These are phyloP conservation scores for Mycena chlorophos DNA, from an alignment of 768 basidiomycete genomes.

Conservation along the genomic window DNA sequence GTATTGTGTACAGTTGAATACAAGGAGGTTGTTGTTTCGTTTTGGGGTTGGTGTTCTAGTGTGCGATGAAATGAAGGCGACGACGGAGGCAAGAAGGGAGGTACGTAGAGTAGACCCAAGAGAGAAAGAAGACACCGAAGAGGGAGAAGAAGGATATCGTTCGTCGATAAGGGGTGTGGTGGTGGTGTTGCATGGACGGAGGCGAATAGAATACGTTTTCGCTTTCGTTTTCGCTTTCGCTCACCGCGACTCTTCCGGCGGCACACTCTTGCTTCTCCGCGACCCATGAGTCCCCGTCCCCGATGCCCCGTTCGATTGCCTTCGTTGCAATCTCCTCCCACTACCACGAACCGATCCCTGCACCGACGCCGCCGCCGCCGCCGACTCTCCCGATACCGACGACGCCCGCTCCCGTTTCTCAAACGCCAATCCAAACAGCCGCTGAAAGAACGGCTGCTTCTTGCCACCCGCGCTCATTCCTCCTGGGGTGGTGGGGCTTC, in stretches of 20 bases:
- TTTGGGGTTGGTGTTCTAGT: no score
- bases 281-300: conserved; percentile 11
- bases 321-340: conserved; percentile 42
- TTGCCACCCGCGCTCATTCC: conserved; percentile 19
- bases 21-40: no score
- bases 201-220: no score
- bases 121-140: no score
- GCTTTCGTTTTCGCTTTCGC: no score
- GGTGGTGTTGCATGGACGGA: no score
- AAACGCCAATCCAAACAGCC: conserved; percentile 55
- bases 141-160: no score
- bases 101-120: no score
- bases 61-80: no score
- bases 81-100: no score
- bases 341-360: conserved; percentile 31
- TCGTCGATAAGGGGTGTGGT: no score
- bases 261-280: conserved; percentile 14
- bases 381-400: not conserved
- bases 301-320: conserved; percentile 50
- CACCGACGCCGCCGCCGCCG: not conserved
- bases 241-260: conserved; percentile 23
- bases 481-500: not conserved
- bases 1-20: no score
- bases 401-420: conserved; percentile 36
- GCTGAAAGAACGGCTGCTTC: conserved; percentile 63